Conservation (phyloP, 202 grass and related monocot genomes). For the Setaria viridis region DNA sequence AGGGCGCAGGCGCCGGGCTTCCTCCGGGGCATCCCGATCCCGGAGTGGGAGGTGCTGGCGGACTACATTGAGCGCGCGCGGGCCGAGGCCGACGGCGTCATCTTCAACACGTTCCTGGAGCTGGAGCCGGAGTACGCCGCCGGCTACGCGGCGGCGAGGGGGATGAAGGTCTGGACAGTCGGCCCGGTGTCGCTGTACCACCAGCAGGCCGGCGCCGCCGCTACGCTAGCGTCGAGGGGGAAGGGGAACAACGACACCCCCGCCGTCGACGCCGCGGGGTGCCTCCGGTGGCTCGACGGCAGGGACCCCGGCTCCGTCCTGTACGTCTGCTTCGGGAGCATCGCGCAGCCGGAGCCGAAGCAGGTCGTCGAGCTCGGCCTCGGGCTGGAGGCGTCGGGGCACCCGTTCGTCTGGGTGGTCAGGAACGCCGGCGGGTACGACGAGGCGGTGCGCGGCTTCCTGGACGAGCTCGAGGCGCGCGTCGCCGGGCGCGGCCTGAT, state of each 20-base stretch:
- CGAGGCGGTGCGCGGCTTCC: conserved; percentile 9
- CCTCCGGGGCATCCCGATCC: conserved; percentile 17
- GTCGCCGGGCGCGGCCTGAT: conserved; percentile 12
- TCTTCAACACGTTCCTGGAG: conserved; percentile 56
- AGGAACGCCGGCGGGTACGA: conserved; percentile 31
- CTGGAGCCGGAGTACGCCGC: conserved; percentile 49
- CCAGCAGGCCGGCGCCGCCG: neutral
- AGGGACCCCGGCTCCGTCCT: conserved; percentile 44
- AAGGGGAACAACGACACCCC: neutral
- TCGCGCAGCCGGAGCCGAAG: conserved; percentile 22
- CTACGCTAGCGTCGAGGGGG: neutral
- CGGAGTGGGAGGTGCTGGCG: conserved; percentile 17
- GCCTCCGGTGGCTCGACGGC: conserved; percentile 50
- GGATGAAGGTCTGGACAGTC: conserved; percentile 46
- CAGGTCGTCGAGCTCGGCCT: conserved; percentile 55
- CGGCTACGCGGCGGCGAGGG: conserved; percentile 33
- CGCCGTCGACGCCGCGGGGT: conserved; percentile 20
- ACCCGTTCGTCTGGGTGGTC: conserved; percentile 63
- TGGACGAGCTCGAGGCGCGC: conserved; percentile 6
- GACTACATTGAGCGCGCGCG: conserved; percentile 37
- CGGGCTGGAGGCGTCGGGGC: conserved; percentile 54
- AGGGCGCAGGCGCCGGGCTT: conserved; percentile 32
- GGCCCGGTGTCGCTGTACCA: conserved; percentile 50
- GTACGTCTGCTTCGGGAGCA: conserved; percentile 73
- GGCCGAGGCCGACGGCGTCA: conserved; percentile 44